A percentile compares a stretch with the other conserved stretches of the same genome.
These are phyloP conservation scores for Cercis canadensis DNA, from an alignment of 306 rosid genomes.

Conservation along the genomic window DNA sequence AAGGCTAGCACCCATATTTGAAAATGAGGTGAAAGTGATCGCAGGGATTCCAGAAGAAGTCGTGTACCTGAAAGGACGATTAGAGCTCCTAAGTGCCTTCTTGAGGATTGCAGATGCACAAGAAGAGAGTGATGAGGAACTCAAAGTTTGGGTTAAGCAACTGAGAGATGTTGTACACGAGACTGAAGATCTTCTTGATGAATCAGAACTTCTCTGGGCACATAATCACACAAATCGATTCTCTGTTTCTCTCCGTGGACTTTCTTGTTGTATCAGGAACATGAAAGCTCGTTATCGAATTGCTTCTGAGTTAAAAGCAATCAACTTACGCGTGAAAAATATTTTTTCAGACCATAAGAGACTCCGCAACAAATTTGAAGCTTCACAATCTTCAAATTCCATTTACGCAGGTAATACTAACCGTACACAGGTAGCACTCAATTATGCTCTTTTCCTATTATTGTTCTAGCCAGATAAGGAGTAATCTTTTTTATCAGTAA, in stretches of 20 bases:
- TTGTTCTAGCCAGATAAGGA: constrained; percentile 11
- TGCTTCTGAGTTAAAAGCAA: constrained; percentile 34
- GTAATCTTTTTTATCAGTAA: constrained; percentile 9
- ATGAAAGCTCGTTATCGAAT: constrained; percentile 50
- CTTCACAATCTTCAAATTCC: constrained; percentile 45
- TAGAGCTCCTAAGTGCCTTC: constrained; percentile 49
- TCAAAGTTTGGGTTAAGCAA: constrained; percentile 55
- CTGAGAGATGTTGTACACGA: constrained; percentile 53
- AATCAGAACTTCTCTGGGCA: constrained; percentile 36
- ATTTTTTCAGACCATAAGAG: constrained; percentile 36
- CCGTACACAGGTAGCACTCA: neutral
- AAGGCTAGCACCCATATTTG: constrained; percentile 35
- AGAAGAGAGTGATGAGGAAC: constrained; percentile 47
- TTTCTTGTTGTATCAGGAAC: constrained; percentile 31
- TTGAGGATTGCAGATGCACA: constrained; percentile 51
- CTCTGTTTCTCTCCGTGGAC: constrained; percentile 3
- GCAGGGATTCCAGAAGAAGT: constrained; percentile 38
- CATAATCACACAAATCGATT: constrained; percentile 30
- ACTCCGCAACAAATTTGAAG: constrained; percentile 28
- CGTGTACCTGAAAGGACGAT: constrained; percentile 31
- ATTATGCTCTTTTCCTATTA: neutral
- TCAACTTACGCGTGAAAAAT: constrained; percentile 38
- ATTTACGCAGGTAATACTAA: constrained; percentile 36
- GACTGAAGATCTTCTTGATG: constrained; percentile 55
- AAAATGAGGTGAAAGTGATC: constrained; percentile 36